Conservation (phyloP, 176 grass and related monocot species). For the Eleusine coracana region DNA sequence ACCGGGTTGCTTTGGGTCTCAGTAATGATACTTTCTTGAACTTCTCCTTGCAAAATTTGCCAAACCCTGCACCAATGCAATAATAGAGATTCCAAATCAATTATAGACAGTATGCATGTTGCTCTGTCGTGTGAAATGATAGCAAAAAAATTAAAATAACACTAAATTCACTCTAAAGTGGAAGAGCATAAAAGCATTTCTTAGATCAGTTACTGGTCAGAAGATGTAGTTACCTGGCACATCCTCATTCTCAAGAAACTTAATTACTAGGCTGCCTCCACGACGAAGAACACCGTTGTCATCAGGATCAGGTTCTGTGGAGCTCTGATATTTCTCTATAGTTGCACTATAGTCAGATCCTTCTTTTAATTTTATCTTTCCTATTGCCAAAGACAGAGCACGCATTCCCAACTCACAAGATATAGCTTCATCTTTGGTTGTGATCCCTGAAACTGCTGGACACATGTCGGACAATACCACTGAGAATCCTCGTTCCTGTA, state of each 20-base stretch:
- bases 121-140: background rate
- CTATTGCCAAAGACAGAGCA: slow-evolving; percentile 76
- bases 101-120: background rate
- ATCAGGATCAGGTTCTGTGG: slow-evolving; percentile 51
- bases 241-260: slow-evolving; percentile 76
- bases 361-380: slow-evolving; percentile 52
- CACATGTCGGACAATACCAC: slow-evolving; percentile 94
- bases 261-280: slow-evolving; percentile 79
- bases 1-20: slow-evolving; percentile 85
- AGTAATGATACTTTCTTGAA: slow-evolving; percentile 81
- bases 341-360: slow-evolving; percentile 32
- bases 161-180: background rate
- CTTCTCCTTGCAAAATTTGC: slow-evolving; percentile 75
- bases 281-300: slow-evolving; percentile 66
- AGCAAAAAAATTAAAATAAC: background rate
- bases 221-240: slow-evolving; percentile 42
- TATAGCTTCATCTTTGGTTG: slow-evolving; percentile 81
- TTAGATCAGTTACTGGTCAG: background rate
- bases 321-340: slow-evolving; percentile 59
- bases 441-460: slow-evolving; percentile 83
- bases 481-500: slow-evolving; percentile 79
- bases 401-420: slow-evolving; percentile 75
- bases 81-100: background rate
- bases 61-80: slow-evolving; percentile 59
- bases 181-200: background rate